Percentiles rank a stretch among this genome's conserved stretches.
phyloP scores from a whole-genome alignment of 176 grass and related monocot genomes.

The Poa pratensis region DNA sequence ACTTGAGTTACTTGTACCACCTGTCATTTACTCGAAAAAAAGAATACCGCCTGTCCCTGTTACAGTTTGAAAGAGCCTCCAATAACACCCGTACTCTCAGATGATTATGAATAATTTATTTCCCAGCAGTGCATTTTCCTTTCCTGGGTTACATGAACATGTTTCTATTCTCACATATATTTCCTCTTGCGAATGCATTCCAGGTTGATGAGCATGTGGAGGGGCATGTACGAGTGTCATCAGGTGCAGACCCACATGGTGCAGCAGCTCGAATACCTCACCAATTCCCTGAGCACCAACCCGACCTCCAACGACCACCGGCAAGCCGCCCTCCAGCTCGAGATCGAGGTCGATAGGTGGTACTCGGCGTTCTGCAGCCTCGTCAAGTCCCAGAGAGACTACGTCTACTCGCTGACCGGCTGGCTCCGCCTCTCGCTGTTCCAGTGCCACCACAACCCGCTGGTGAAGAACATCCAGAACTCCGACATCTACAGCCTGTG shows the following conservation, averaged over 20 bases:
- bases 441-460: constrained; percentile 73
- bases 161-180: constrained; percentile 30
- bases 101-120: neutral
- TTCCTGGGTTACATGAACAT: constrained; percentile 15
- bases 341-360: constrained; percentile 92
- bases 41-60: neutral
- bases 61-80: neutral
- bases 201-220: constrained; percentile 98
- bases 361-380: constrained; percentile 89
- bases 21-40: too few species aligned
- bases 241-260: constrained; percentile 99
- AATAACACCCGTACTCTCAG: constrained; percentile 17
- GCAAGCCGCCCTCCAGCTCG: constrained; percentile 85
- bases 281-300: constrained; percentile 61
- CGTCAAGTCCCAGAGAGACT: constrained; percentile 86
- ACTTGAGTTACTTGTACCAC: neutral
- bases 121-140: neutral
- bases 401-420: constrained; percentile 83
- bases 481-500: constrained; percentile 86
- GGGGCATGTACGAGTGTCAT: constrained; percentile 98
- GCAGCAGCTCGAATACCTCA: constrained; percentile 89
- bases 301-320: constrained; percentile 80
- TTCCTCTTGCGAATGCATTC: constrained; percentile 43
- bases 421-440: constrained; percentile 97
- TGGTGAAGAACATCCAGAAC: constrained; percentile 54